A percentile compares a stretch with the other conserved stretches of the same genome.
phyloP scores from a whole-genome alignment of 2,329 filamentous ascomycete species.

The Falciphora oryzae region DNA sequence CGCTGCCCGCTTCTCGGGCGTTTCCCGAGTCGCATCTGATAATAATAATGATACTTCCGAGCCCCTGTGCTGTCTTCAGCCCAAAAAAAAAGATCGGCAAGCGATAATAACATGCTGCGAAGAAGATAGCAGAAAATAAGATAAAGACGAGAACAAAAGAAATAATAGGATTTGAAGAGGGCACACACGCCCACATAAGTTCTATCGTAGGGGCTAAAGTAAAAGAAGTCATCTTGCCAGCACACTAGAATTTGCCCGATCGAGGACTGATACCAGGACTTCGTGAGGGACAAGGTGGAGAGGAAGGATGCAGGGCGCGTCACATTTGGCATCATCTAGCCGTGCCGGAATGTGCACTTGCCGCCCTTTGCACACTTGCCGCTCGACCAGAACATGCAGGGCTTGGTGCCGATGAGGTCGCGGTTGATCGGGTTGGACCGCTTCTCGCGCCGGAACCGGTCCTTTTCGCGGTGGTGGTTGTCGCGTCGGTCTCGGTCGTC shows the following conservation, averaged over 20 bases:
- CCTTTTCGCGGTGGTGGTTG: constrained; percentile 9
- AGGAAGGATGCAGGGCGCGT: neutral
- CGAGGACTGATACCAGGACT: too few relatives aligned
- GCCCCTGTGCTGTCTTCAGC: neutral
- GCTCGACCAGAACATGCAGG: constrained; percentile 64
- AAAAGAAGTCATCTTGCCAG: neutral
- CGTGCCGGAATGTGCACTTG: constrained; percentile 69
- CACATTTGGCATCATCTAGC: constrained; percentile 24
- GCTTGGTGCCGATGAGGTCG: constrained; percentile 57
- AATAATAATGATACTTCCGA: neutral
- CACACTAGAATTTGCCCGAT: too few relatives aligned
- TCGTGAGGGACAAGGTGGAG: too few relatives aligned
- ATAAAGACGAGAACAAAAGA: neutral
- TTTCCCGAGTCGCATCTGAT: neutral
- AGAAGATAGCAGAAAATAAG: neutral
- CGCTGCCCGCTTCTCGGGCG: neutral
- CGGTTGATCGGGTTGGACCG: constrained; percentile 36
- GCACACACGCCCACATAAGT: neutral
- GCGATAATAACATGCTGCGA: neutral
- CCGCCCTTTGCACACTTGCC: constrained; percentile 69
- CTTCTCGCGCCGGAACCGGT: constrained; percentile 12
- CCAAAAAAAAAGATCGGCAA: neutral
- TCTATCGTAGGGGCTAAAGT: neutral
- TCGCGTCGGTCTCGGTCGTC: neutral
- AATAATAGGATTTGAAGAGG: neutral